A percentile compares a stretch with the other conserved stretches of the same genome.
These are phyloP conservation scores for Lactarius sanguifluus DNA, from an alignment of 768 basidiomycete species.

Conservation along the genomic window DNA sequence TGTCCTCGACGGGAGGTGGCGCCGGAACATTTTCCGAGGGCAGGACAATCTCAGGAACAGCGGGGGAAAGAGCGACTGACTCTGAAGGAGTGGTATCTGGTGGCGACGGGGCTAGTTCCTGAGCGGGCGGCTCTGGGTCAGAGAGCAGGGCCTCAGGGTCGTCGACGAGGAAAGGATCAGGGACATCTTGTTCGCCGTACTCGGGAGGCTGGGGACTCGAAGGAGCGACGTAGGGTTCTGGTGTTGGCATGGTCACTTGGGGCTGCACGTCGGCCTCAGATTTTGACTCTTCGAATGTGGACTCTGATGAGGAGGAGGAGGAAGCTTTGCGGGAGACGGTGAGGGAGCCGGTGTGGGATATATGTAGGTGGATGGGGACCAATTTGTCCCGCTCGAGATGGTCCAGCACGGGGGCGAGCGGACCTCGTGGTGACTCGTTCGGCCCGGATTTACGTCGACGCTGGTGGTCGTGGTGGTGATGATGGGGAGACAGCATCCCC, in stretches of 20 bases:
- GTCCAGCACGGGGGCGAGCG: constrained; percentile 25
- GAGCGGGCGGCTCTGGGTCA: constrained; percentile 22
- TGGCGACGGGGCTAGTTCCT: constrained; percentile 35
- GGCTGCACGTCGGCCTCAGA: constrained; percentile 4
- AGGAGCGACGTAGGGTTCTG: constrained; percentile 8
- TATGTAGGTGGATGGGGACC: constrained; percentile 34
- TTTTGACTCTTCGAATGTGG: constrained; percentile 22
- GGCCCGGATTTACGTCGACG: constrained; percentile 21
- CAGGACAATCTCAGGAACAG: constrained; percentile 22
- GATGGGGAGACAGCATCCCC: constrained; percentile 24
- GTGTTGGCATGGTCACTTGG: constrained; percentile 1
- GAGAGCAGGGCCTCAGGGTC: constrained; percentile 46
- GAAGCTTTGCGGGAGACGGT: constrained; percentile 44
- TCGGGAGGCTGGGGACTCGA: constrained; percentile 1
- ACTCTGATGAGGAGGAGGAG: constrained; percentile 28
- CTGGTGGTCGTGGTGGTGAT: not conserved
- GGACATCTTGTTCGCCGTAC: constrained; percentile 28
- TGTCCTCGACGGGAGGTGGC: constrained; percentile 48
- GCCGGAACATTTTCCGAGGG: constrained; percentile 26
- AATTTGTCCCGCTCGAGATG: constrained; percentile 18
- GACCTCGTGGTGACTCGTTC: constrained; percentile 18
- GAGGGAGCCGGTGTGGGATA: constrained; percentile 42
- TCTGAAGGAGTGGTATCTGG: constrained; percentile 42
- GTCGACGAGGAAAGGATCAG: constrained; percentile 64
- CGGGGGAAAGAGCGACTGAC: constrained; percentile 41